A percentile compares a stretch with the other conserved stretches of the same genome.
phyloP scores from a whole-genome alignment of 768 basidiomycete genomes.

The Collybia mongolica region DNA sequence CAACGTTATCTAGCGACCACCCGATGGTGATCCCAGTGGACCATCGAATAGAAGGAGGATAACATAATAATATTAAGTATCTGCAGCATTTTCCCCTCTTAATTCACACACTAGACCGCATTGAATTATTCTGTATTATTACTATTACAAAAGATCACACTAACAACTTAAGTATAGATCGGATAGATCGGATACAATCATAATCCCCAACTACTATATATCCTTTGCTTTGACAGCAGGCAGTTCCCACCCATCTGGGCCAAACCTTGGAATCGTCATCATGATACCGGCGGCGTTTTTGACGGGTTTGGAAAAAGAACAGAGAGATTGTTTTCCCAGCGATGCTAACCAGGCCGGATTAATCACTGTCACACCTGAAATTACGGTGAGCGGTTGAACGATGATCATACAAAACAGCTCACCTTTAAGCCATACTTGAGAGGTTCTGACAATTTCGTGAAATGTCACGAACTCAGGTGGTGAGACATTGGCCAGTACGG shows the following conservation, averaged over 20 bases:
- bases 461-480: constrained; percentile 90
- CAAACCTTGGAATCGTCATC: constrained; percentile 83
- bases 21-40: constrained; percentile 1
- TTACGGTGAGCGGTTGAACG: neutral
- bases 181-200: constrained; percentile 1
- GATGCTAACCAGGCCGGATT: constrained; percentile 87
- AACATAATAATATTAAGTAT: too few relatives aligned
- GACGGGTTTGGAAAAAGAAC: constrained; percentile 85
- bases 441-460: constrained; percentile 78
- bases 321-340: constrained; percentile 76
- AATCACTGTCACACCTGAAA: constrained; percentile 68
- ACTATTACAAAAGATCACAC: neutral
- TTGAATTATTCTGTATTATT: neutral
- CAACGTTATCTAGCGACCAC: neutral
- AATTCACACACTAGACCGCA: too few relatives aligned
- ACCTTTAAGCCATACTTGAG: constrained; percentile 81
- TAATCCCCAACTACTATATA: constrained; percentile 12
- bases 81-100: too few relatives aligned
- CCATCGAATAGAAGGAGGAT: too few relatives aligned
- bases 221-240: constrained; percentile 59
- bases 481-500: constrained; percentile 60
- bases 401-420: constrained; percentile 7
- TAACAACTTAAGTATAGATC: constrained; percentile 3
- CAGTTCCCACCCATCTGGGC: constrained; percentile 84
- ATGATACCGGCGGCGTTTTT: constrained; percentile 65